Conservation (phyloP, 176 grass and related monocot species). For the Pharus latifolius region DNA sequence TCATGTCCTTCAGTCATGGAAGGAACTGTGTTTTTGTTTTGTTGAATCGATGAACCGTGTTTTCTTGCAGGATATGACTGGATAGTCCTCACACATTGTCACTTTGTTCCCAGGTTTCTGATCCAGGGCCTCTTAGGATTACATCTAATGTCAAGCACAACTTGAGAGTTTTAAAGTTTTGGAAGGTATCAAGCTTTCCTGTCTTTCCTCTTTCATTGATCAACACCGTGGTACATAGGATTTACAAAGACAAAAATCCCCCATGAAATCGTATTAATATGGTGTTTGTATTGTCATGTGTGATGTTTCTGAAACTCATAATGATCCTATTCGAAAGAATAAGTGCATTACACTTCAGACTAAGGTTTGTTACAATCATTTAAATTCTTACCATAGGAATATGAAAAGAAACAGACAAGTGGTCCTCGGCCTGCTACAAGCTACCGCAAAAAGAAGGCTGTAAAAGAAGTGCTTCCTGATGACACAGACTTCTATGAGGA, state of each 20-base stretch:
- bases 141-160: constrained; percentile 94
- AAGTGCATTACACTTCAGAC: background rate
- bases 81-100: background rate
- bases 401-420: constrained; percentile 46
- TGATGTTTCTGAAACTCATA: background rate
- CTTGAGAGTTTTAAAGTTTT: constrained; percentile 61
- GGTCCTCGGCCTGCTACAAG: constrained; percentile 45
- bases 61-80: background rate
- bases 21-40: no score
- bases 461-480: constrained; percentile 62
- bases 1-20: no score
- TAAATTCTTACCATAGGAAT: constrained; percentile 44
- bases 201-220: background rate
- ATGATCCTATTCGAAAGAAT: background rate
- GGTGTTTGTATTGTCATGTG: background rate
- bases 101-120: constrained; percentile 29
- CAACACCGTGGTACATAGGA: background rate
- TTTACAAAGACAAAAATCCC: background rate
- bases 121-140: constrained; percentile 61
- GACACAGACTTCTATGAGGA: constrained; percentile 58
- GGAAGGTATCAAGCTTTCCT: constrained; percentile 43
- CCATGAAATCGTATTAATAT: background rate
- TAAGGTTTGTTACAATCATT: background rate
- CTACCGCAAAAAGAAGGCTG: constrained; percentile 79
- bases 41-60: no score